phyloP scores from a whole-genome alignment of 768 basidiomycete genomes.

The Tubosaeta sp. region DNA sequence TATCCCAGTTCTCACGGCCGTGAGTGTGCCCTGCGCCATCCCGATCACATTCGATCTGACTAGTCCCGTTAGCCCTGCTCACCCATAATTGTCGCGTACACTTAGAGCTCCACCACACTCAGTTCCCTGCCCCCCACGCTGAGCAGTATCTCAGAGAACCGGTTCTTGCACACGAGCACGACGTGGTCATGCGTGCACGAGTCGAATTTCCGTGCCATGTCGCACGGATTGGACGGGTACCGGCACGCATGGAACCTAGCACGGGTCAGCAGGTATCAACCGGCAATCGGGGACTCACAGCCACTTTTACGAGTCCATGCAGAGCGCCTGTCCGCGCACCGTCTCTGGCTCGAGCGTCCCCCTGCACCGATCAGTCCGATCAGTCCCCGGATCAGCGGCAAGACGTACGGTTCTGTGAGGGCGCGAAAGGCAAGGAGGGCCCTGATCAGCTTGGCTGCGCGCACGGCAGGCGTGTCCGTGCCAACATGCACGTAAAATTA shows the following conservation, averaged over 20 bases:
- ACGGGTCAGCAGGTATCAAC: neutral
- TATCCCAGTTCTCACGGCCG: constrained; percentile 84
- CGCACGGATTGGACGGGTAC: constrained; percentile 77
- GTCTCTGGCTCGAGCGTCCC: constrained; percentile 85
- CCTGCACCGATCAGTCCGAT: constrained; percentile 31
- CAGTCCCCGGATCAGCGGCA: neutral
- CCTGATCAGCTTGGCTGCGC: constrained; percentile 82
- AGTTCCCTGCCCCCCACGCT: constrained; percentile 61
- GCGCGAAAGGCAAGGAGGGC: constrained; percentile 82
- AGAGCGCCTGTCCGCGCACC: constrained; percentile 69
- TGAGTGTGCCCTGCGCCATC: constrained; percentile 69
- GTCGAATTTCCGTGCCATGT: constrained; percentile 81
- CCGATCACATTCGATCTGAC: constrained; percentile 68
- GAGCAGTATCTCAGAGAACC: constrained; percentile 81
- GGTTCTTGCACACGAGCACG: constrained; percentile 87
- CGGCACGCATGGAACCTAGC: constrained; percentile 87
- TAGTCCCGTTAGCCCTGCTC: constrained; percentile 19
- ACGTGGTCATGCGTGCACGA: constrained; percentile 76
- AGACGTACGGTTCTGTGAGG: constrained; percentile 67
- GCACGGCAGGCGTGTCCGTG: constrained; percentile 49
- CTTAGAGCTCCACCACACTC: constrained; percentile 78
- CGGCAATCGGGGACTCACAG: constrained; percentile 43
- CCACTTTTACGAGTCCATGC: constrained; percentile 96
- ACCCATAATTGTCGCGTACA: constrained; percentile 32
- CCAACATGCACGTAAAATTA: constrained; percentile 89